These are phyloP conservation scores for Xylariaceae sp. DNA, from an alignment of 2,329 filamentous ascomycete genomes.

Conservation along the genomic window DNA sequence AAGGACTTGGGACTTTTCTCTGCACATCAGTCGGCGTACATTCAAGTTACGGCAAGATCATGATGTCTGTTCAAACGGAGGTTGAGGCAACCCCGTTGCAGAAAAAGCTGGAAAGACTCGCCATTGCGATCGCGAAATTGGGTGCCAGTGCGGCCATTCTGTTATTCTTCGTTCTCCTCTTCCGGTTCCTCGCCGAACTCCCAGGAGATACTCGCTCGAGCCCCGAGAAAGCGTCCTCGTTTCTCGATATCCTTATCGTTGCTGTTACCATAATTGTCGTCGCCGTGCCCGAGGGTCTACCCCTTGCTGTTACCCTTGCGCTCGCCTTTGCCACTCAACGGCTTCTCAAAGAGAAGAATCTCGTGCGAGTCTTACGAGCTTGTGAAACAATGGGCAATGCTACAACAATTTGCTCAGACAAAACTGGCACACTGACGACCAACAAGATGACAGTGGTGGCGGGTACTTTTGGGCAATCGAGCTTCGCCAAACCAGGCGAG, in stretches of 20 bases:
- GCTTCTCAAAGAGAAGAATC: conserved; percentile 66
- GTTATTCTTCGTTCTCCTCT: conserved; percentile 74
- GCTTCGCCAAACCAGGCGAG: conserved; percentile 25
- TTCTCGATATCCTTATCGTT: conserved; percentile 60
- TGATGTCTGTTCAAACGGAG: conserved; percentile 52
- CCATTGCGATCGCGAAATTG: conserved; percentile 48
- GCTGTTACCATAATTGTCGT: conserved; percentile 65
- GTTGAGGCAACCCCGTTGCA: conserved; percentile 51
- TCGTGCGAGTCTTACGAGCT: conserved; percentile 63
- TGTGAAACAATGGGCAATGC: conserved; percentile 71
- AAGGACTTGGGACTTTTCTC: conserved; percentile 51
- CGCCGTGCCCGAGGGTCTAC: conserved; percentile 64
- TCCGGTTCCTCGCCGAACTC: conserved; percentile 68
- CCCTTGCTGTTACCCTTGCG: conserved; percentile 64
- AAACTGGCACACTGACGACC: conserved; percentile 71
- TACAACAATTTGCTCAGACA: conserved; percentile 75
- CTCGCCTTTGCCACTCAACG: conserved; percentile 64
- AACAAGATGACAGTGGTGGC: conserved; percentile 76
- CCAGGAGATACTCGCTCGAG: conserved; percentile 44
- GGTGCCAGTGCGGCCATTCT: conserved; percentile 65
- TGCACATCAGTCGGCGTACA: conserved; percentile 53
- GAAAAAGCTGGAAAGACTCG: conserved; percentile 48
- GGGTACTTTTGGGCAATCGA: conserved; percentile 55
- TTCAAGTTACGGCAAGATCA: conserved; percentile 52
- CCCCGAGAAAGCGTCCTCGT: conserved; percentile 57